Percentiles rank a stretch among this genome's conserved stretches.
phyloP scores from a whole-genome alignment of 2,329 filamentous ascomycete genomes.

The Colletotrichum liriopes region DNA sequence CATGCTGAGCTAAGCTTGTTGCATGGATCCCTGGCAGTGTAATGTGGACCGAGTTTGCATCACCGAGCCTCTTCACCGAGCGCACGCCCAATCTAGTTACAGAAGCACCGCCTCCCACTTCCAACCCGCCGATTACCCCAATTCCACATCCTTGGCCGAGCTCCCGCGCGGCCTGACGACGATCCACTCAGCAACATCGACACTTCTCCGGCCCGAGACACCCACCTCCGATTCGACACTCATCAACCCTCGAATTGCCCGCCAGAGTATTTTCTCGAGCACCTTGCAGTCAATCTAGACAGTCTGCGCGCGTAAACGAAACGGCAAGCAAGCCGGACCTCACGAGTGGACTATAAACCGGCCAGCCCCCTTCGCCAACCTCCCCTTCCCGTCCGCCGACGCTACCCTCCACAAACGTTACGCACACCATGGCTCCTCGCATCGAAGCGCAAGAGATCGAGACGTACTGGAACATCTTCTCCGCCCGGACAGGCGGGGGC shows the following conservation, averaged over 20 bases:
- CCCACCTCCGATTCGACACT: conserved; percentile 4
- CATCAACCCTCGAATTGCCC: neutral
- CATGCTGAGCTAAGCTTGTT: conserved; percentile 25
- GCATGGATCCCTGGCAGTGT: conserved; percentile 10
- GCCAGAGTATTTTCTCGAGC: neutral
- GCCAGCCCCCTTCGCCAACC: conserved; percentile 6
- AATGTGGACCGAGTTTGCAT: conserved; percentile 30
- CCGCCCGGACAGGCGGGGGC: conserved; percentile 71
- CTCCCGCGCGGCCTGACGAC: conserved; percentile 34
- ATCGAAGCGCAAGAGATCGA: conserved; percentile 76
- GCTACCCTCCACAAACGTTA: conserved; percentile 9
- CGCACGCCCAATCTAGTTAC: conserved; percentile 38
- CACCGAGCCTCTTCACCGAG: conserved; percentile 36
- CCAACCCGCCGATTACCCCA: conserved; percentile 34
- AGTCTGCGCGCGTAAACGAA: neutral
- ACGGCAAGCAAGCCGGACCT: conserved; percentile 5
- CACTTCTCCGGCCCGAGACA: conserved; percentile 1
- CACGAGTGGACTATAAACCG: neutral
- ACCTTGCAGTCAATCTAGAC: neutral
- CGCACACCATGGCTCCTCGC: conserved; percentile 69
- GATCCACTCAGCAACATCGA: conserved; percentile 32
- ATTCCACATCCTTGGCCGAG: conserved; percentile 36
- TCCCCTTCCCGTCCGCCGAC: conserved; percentile 1
- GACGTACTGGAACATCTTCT: conserved; percentile 78
- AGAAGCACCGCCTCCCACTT: conserved; percentile 40